Conservation (phyloP, 768 basidiomycete genomes). For the Lactarius deliciosus region DNA sequence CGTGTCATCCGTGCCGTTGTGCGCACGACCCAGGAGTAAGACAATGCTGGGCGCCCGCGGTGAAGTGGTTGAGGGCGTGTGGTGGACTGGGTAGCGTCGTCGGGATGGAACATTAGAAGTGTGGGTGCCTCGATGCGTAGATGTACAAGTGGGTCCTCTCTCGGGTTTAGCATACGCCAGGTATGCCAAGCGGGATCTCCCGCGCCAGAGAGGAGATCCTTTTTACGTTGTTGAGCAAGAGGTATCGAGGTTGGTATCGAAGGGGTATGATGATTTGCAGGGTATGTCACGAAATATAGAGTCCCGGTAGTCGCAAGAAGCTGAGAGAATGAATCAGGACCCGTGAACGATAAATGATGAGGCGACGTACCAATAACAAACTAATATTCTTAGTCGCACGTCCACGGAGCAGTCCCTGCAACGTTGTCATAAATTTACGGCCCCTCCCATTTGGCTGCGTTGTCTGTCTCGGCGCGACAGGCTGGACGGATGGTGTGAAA, state of each 20-base stretch:
- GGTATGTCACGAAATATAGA: slow-evolving; percentile 70
- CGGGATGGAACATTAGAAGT: slow-evolving; percentile 61
- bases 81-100: slow-evolving; percentile 34
- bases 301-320: slow-evolving; percentile 74
- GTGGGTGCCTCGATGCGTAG: slow-evolving; percentile 79
- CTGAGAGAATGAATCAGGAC: slow-evolving; percentile 40
- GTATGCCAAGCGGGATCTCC: slow-evolving; percentile 57
- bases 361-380: slow-evolving; percentile 61
- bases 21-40: slow-evolving; percentile 50
- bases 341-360: not conserved
- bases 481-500: slow-evolving; percentile 46
- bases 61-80: slow-evolving; percentile 2
- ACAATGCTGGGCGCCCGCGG: slow-evolving; percentile 24
- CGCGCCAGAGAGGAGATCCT: slow-evolving; percentile 26
- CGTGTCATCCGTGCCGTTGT: slow-evolving; percentile 73
- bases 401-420: slow-evolving; percentile 55
- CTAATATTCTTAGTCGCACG: slow-evolving; percentile 78
- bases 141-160: slow-evolving; percentile 63
- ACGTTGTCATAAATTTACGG: slow-evolving; percentile 42
- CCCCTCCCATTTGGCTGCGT: slow-evolving; percentile 41
- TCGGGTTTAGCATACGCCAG: slow-evolving; percentile 78
- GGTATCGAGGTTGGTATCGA: slow-evolving; percentile 21
- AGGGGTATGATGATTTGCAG: slow-evolving; percentile 37
- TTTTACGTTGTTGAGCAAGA: slow-evolving; percentile 23
- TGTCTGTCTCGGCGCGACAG: slow-evolving; percentile 27